Percentiles rank a stretch among this genome's conserved stretches.
These are phyloP conservation scores for Daldinia concentrica DNA, from an alignment of 495 filamentous ascomycete genomes.

Conservation along the genomic window DNA sequence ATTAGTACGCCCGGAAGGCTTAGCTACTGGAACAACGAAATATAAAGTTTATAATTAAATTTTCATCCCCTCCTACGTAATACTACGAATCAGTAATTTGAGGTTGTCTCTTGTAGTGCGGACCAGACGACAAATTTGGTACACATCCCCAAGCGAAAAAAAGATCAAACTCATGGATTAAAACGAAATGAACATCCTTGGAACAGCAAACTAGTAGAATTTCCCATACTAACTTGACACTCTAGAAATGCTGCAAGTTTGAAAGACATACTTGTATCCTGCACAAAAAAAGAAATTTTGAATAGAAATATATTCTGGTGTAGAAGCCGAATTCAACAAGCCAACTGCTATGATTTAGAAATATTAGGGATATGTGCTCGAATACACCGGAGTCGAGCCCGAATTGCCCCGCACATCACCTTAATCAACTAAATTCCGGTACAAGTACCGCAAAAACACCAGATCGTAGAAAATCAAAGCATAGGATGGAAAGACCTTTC, in stretches of 20 bases:
- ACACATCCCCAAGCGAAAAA: background rate
- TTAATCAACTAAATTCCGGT: background rate
- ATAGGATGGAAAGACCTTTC: background rate
- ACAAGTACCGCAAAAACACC: background rate
- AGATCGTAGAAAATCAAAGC: background rate
- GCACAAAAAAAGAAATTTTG: too few relatives aligned
- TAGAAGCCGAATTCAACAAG: too few relatives aligned
- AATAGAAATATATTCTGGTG: too few relatives aligned
- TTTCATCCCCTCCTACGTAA: background rate
- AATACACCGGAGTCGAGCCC: background rate
- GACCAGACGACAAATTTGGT: too few relatives aligned
- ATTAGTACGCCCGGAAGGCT: background rate
- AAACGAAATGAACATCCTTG: background rate
- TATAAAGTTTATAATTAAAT: background rate
- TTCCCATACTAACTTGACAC: too few relatives aligned
- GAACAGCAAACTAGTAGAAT: too few relatives aligned
- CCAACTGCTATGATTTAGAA: background rate
- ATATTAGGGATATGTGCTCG: background rate
- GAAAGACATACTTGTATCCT: too few relatives aligned
- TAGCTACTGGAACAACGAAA: background rate
- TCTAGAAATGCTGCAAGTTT: too few relatives aligned
- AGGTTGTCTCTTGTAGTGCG: background rate
- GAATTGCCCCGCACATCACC: background rate
- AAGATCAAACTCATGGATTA: background rate
- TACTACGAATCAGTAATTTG: background rate